Evolutionary conservation across 108 stramenopile genomes (phyloP).

Genomic region (Seminavis robusta): DNA sequence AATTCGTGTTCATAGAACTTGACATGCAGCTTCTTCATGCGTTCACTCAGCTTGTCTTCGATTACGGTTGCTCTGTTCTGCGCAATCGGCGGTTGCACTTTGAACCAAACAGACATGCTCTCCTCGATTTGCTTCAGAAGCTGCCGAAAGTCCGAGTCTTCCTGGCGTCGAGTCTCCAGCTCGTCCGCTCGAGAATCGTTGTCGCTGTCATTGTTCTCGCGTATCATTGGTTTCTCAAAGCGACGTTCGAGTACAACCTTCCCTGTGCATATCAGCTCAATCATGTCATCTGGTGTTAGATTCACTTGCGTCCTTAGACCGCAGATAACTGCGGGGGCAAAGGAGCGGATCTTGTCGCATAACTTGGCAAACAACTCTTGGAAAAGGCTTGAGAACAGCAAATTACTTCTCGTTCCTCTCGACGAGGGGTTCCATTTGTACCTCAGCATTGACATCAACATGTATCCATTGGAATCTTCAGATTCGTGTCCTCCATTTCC

Average conservation of each 20-base stretch:
- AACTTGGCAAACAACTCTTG: conserved; percentile 82
- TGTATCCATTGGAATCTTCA: conserved; percentile 65
- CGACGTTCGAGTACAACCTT: conserved; percentile 69
- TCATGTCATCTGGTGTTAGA: conserved; percentile 87
- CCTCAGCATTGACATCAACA: conserved; percentile 86
- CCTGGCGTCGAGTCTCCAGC: conserved; percentile 45
- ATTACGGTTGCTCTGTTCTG: conserved; percentile 51
- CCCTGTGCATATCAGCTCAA: conserved; percentile 69
- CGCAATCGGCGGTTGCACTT: conserved; percentile 25
- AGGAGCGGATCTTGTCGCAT: conserved; percentile 49
- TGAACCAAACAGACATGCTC: conserved; percentile 34
- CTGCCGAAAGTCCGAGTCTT: conserved; percentile 52
- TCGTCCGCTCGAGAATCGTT: conserved; percentile 53
- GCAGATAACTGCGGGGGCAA: conserved; percentile 67
- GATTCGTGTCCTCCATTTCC: conserved; percentile 55
- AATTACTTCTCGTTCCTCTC: conserved; percentile 78
- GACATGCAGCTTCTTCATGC: conserved; percentile 39
- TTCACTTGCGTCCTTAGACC: conserved; percentile 85
- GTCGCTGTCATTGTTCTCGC: conserved; percentile 29
- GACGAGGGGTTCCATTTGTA: conserved; percentile 79
- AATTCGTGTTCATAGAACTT: not conserved
- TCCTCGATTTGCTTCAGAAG: conserved; percentile 50
- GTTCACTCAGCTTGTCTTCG: conserved; percentile 48
- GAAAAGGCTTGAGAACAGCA: conserved; percentile 75
- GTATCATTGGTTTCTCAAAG: conserved; percentile 17